phyloP scores from a whole-genome alignment of 805 yeast species.

The Suhomyces sp. region DNA sequence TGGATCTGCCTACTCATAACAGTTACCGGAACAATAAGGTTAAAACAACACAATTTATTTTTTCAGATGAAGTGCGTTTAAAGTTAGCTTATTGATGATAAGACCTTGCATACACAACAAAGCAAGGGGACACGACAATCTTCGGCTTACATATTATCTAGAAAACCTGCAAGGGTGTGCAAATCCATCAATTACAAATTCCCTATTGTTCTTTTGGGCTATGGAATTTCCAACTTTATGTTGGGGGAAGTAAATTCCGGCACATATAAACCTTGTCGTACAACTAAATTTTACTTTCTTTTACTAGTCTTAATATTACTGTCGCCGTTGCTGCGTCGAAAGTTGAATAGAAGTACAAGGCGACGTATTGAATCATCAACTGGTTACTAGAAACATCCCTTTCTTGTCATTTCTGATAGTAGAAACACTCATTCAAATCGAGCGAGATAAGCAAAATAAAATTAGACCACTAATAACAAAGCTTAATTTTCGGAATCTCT shows the following conservation, averaged over 20 bases:
- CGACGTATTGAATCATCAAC: neutral
- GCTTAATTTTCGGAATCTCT: neutral
- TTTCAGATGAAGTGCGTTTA: neutral
- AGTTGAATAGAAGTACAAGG: neutral
- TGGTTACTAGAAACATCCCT: neutral
- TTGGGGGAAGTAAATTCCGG: neutral
- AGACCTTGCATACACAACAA: neutral
- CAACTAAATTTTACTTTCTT: neutral
- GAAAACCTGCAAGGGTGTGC: neutral
- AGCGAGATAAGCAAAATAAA: neutral
- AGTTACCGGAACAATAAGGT: neutral
- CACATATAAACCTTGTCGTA: neutral
- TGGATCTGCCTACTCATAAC: neutral
- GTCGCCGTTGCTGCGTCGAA: neutral
- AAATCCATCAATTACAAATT: neutral
- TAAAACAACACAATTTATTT: neutral
- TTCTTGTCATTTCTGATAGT: neutral
- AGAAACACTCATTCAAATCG: neutral
- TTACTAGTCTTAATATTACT: neutral
- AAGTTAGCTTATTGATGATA: neutral
- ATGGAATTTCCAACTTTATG: neutral
- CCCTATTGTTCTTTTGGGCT: neutral
- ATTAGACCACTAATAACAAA: neutral
- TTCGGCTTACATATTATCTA: neutral
- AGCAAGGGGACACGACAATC: neutral